A percentile compares a stretch with the other conserved stretches of the same genome.
Evolutionary conservation across 768 basidiomycete genomes (phyloP).

Genomic region (Pluteus cervinus): DNA sequence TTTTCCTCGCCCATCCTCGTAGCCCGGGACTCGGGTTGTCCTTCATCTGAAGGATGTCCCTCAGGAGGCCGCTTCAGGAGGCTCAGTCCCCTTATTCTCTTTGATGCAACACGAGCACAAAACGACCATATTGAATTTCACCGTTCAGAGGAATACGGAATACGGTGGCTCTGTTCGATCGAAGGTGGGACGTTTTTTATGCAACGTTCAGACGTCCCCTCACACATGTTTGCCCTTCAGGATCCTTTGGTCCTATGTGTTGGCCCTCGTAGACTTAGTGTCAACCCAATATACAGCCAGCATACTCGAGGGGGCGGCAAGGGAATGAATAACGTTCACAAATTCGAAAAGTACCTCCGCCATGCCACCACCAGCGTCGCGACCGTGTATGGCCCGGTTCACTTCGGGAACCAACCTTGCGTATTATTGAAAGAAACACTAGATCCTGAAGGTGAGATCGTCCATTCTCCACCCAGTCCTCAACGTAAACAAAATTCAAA

Average conservation of each 20-base stretch:
- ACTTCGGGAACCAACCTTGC: conserved; percentile 82
- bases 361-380: conserved; percentile 80
- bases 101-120: conserved; percentile 96
- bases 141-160: conserved; percentile 93
- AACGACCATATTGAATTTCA: conserved; percentile 85
- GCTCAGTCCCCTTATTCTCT: conserved; percentile 67
- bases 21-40: conserved; percentile 83
- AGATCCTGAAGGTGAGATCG: conserved; percentile 53
- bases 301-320: conserved; percentile 86
- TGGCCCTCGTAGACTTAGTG: conserved; percentile 78
- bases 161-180: conserved; percentile 84
- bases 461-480: background rate
- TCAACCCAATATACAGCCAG: conserved; percentile 90
- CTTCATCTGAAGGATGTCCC: conserved; percentile 76
- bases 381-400: conserved; percentile 83
- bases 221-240: conserved; percentile 28
- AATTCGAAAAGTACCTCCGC: conserved; percentile 85
- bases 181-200: conserved; percentile 48
- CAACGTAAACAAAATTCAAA: conserved; percentile 1
- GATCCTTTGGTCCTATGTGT: conserved; percentile 87
- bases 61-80: conserved; percentile 37
- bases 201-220: background rate
- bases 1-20: conserved; percentile 4
- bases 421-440: conserved; percentile 66
- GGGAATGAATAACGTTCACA: conserved; percentile 95